A percentile compares a stretch with the other conserved stretches of the same genome.
Evolutionary conservation across 139 green algal genomes (phyloP).

Genomic region (Pseudopediastrum boryanum): DNA sequence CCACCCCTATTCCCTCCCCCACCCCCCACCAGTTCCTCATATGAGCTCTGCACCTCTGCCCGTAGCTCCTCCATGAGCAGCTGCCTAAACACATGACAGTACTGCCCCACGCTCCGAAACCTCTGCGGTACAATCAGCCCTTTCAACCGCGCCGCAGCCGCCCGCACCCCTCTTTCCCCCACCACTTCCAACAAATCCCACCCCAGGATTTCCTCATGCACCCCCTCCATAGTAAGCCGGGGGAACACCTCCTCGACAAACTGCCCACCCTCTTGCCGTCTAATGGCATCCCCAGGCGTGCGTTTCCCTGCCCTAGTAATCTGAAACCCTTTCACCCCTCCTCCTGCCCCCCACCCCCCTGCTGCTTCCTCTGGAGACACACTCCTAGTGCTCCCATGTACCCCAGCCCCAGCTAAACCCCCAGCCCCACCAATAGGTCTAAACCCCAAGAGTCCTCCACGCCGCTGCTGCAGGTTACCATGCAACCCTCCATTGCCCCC

Average conservation of each 20-base stretch:
- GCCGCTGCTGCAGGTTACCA: no score
- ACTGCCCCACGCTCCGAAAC: slow-evolving; percentile 39
- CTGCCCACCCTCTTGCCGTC: background rate
- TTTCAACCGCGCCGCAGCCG: background rate
- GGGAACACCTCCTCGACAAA: background rate
- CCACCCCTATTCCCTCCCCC: background rate
- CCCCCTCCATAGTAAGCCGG: slow-evolving; percentile 9
- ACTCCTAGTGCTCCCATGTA: no score
- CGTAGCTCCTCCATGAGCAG: slow-evolving; percentile 60
- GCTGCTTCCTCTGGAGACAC: no score
- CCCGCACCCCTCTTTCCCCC: background rate
- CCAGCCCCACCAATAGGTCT: no score
- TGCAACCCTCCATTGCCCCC: no score
- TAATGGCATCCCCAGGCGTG: background rate
- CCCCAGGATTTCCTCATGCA: slow-evolving; percentile 9
- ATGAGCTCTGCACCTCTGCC: slow-evolving; percentile 45
- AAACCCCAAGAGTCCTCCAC: no score
- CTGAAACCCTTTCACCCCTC: no score
- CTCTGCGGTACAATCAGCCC: slow-evolving; percentile 32
- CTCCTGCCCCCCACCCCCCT: no score
- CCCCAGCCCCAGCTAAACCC: no score
- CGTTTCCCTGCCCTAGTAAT: no score
- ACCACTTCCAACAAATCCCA: background rate
- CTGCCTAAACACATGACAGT: slow-evolving; percentile 46
- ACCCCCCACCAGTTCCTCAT: slow-evolving; percentile 38